Percentiles rank a stretch among this genome's conserved stretches.
Evolutionary conservation across 2,329 filamentous ascomycete species (phyloP).

Genomic region (Curvularia verruculosa): DNA sequence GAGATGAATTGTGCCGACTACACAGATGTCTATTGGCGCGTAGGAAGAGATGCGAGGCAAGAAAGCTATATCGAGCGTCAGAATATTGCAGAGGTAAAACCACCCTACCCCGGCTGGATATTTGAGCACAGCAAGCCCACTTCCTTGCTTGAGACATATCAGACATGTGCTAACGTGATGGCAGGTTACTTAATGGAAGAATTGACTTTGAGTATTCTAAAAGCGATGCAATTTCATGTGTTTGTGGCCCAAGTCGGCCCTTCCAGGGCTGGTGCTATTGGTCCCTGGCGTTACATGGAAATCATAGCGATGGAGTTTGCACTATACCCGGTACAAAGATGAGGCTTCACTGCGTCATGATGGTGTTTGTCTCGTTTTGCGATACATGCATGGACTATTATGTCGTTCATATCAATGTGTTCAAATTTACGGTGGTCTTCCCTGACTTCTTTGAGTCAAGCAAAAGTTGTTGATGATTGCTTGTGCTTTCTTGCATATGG

Average conservation of each 20-base stretch:
- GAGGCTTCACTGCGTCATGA: background rate
- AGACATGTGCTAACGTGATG: background rate
- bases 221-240: background rate
- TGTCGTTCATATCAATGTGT: background rate
- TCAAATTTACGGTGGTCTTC: background rate
- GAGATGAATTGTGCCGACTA: conserved; percentile 96
- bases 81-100: conserved; percentile 50
- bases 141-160: background rate
- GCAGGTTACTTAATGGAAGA: background rate
- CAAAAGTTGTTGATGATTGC: background rate
- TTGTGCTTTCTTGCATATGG: background rate
- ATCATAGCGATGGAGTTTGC: conserved; percentile 10
- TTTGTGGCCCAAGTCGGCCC: background rate
- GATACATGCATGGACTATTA: background rate
- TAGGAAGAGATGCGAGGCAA: conserved; percentile 81
- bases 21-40: conserved; percentile 87
- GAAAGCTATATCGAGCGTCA: conserved; percentile 82
- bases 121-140: background rate
- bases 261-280: background rate
- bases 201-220: background rate
- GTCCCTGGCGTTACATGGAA: conserved; percentile 3
- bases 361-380: background rate
- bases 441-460: background rate
- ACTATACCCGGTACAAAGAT: background rate
- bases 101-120: background rate